These are phyloP conservation scores for Symmetrospora coprosmae DNA, from an alignment of 768 basidiomycete genomes.

Conservation along the genomic window DNA sequence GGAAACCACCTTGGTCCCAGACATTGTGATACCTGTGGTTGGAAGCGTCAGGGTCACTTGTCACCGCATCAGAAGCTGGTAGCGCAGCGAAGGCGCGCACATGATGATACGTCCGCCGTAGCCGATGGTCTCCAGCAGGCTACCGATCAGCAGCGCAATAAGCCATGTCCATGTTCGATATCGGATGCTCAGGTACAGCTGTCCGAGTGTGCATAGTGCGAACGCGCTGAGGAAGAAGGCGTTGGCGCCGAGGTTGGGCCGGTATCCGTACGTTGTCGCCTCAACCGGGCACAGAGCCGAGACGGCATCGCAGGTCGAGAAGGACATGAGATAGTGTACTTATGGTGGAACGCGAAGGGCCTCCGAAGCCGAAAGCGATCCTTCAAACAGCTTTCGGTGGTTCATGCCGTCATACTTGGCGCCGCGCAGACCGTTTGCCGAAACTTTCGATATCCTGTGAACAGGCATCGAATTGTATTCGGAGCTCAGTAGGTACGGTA, in stretches of 20 bases:
- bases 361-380: too few species aligned
- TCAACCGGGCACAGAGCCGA: background rate
- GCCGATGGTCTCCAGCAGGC: background rate
- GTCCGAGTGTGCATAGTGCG: background rate
- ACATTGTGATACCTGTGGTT: background rate
- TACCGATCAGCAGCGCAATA: background rate
- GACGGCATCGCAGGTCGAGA: background rate
- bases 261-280: conserved; percentile 14
- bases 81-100: too few species aligned
- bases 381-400: too few species aligned
- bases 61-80: too few species aligned
- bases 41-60: too few species aligned
- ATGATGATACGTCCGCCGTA: conserved; percentile 5
- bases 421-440: too few species aligned
- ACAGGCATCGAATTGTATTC: too few species aligned
- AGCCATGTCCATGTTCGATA: conserved; percentile 17
- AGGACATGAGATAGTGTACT: too few species aligned
- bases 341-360: too few species aligned
- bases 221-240: conserved; percentile 2
- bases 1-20: background rate
- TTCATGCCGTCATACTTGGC: too few species aligned
- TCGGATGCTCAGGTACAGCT: background rate
- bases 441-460: too few species aligned
- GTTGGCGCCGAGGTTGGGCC: conserved; percentile 7
- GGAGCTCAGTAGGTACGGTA: too few species aligned